Evolutionary conservation across 352 stramenopile species (phyloP), one percentile per base, ranked within the genome.

Genomic region (Phytopythium vexans): DNA sequence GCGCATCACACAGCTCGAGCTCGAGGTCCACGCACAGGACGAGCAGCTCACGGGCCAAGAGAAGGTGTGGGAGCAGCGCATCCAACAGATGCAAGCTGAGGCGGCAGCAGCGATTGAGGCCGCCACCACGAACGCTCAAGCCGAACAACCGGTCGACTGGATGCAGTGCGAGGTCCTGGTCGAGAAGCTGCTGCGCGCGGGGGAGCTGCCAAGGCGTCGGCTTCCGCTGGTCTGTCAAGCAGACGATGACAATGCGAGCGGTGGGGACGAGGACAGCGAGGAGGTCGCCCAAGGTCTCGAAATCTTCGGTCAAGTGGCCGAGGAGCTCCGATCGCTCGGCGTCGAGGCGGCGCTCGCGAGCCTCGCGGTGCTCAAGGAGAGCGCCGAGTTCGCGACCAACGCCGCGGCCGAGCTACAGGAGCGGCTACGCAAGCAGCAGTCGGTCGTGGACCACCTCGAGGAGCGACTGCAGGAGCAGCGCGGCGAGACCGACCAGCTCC

Each of bases 301-400:
- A 14, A 36, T 85, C 14, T 69, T 78, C 36, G 56, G 75, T 15
- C 62, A 70, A 11, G 62, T 72, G 3, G 50, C 65, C 1, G 42
- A 66, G n/a, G 68, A 69, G 54, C 71, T 92, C 15, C 61, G 68
- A 7, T 49, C 63, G 10, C 52, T 72, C 4, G 82, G 79, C 0
- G 62, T 89, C 33, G 66, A 60, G 6, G 73, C 61, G 40, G 82
- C 79, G 3, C 39, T 92, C 11, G 76, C 64, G 1, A 90, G 82
- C 49, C 57, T 92, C 0, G 47, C 56, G 7, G 63, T 85, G 12
- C 54, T 89, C 55, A 86, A 86, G n/a, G 76, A 89, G 48, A 89
- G 68, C n/a, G 75, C 81, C 3, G 68, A 89, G 32, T 86, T 84
- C 45, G 76, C 77, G 0, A 87, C 73, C 2, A 86, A 77, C 39